phyloP scores from a whole-genome alignment of 179 eudicot species.

The Amaranthus tricolor region DNA sequence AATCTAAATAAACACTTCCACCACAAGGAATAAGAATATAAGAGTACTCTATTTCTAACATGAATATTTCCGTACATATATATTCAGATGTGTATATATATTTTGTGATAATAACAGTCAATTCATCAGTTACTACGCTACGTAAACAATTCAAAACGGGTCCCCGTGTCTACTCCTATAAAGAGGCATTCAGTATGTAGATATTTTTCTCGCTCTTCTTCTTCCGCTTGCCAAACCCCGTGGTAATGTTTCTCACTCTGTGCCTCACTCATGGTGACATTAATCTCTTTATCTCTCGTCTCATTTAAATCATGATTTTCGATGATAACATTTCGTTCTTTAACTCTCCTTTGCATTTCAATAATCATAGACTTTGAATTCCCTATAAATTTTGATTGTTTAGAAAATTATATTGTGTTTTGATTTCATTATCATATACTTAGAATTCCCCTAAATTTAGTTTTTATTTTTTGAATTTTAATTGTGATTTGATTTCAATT shows the following conservation, averaged over 20 bases:
- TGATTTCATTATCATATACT: too few relatives aligned
- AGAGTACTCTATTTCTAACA: too few relatives aligned
- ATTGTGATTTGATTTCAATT: neutral
- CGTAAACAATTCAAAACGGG: slow-evolving; percentile 7
- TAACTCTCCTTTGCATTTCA: neutral
- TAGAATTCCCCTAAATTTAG: slow-evolving; percentile 11
- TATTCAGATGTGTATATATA: too few relatives aligned
- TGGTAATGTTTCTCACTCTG: slow-evolving; percentile 6
- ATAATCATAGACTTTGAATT: neutral
- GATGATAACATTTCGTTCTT: neutral
- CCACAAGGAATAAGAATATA: too few relatives aligned
- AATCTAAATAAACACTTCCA: too few relatives aligned
- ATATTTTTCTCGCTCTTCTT: neutral
- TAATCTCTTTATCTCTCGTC: neutral
- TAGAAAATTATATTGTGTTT: neutral
- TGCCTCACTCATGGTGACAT: slow-evolving; percentile 26
- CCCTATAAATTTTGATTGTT: slow-evolving; percentile 9
- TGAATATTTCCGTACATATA: too few relatives aligned
- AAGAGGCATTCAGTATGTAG: neutral
- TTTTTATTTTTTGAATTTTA: neutral
- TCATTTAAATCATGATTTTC: neutral
- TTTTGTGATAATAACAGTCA: neutral
- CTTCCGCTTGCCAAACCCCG: neutral
- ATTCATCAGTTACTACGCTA: neutral
- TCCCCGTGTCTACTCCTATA: neutral